Percentiles rank a stretch among this genome's conserved stretches.
Conservation (phyloP, 768 basidiomycete species). For the Pulveroboletus frians region DNA sequence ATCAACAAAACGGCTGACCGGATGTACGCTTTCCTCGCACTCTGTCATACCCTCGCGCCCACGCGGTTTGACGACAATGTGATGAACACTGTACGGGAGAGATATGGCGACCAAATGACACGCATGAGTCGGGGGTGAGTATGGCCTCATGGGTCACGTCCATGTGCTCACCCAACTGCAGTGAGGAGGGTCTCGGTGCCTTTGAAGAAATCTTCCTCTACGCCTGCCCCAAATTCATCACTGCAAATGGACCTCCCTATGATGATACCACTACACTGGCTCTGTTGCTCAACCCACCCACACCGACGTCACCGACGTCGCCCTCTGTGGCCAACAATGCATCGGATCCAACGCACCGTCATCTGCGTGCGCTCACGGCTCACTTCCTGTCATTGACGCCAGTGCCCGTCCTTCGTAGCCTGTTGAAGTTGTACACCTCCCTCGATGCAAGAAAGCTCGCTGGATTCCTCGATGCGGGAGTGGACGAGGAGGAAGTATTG, state of each 20-base stretch:
- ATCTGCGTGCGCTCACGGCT: conserved; percentile 77
- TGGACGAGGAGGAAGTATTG: conserved; percentile 89
- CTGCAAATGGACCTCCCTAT: conserved; percentile 91
- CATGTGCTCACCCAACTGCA: conserved; percentile 19
- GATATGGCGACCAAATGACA: conserved; percentile 84
- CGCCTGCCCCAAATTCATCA: conserved; percentile 96
- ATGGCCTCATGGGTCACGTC: background rate
- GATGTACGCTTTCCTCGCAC: conserved; percentile 94
- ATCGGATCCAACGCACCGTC: conserved; percentile 74
- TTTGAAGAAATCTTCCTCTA: conserved; percentile 71
- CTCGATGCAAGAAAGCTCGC: conserved; percentile 89
- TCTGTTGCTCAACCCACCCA: conserved; percentile 39
- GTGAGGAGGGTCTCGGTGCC: conserved; percentile 58
- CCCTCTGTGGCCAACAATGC: conserved; percentile 16
- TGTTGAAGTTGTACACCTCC: conserved; percentile 93
- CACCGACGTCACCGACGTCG: conserved; percentile 29
- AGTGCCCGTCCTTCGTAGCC: conserved; percentile 81
- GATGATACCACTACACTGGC: conserved; percentile 66
- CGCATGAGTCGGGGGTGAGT: conserved; percentile 83
- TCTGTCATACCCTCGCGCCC: conserved; percentile 90
- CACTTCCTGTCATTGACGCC: conserved; percentile 72
- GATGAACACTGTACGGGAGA: conserved; percentile 87
- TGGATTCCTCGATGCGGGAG: conserved; percentile 69
- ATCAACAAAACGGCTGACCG: conserved; percentile 97
- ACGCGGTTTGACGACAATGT: conserved; percentile 93